Evolutionary conservation across 768 basidiomycete species (phyloP), one percentile per base, ranked within the genome.

Genomic region (Neoboletus subvelutipes): DNA sequence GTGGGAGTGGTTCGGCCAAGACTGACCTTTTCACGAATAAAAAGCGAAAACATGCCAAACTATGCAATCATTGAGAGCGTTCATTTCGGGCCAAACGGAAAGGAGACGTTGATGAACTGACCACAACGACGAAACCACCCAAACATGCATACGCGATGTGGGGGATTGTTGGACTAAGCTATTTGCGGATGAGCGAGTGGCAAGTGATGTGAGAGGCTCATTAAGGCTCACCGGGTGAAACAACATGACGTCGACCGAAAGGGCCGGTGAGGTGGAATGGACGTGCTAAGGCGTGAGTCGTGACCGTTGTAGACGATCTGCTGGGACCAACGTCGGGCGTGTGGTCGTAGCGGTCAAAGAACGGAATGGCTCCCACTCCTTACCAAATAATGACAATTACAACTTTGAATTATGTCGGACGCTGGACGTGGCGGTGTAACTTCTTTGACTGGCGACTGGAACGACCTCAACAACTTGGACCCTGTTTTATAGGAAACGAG

Each of bases 41-140:
- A 84, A 7, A 95, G 80, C 3, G 92, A 94, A 75, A 95, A 92
- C 92, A 96, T 94, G 71, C 92, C 92, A 73, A 96, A 97, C 90
- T 94, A 8, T 43, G 28, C 1, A 45, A 42, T 10, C 34, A 17
- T 36, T 36, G 41, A 45, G 1, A 1, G 28, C 2, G 49, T 31
- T 60, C 42, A 54, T 22, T 42, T 53, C 33, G 24, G n/a, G 26
- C 3, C 12, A 13, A 24, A 55, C 36, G 33, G 49, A 46, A 42
- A 45, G 40, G 40, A 12, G 52, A 43, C 4, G 6, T 6, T 20
- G 10, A 57, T 40, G 40, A 11, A 76, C 84, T 65, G 58, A 86
- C 85, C 56, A 94, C 61, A 41, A 92, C 91, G 52, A 92, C 82
- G 69, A 94, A 94, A 26, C 83, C 88, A 20, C 91, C 90, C 13